Percentiles rank a stretch among this genome's conserved stretches.
Evolutionary conservation across 176 grass and related monocot genomes (phyloP).

Genomic region (Hordeum marinum): DNA sequence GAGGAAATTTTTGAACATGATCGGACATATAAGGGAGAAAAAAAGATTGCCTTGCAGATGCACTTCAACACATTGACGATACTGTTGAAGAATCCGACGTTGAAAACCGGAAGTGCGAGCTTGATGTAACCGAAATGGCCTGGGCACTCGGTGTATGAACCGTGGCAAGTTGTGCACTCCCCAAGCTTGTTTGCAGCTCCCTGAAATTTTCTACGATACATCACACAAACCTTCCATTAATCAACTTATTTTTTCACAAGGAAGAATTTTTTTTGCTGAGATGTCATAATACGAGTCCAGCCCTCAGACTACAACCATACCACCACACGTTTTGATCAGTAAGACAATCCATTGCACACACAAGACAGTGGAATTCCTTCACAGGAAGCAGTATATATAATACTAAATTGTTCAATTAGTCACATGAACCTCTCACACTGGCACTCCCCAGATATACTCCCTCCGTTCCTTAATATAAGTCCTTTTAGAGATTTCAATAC

Average conservation of each 20-base stretch:
- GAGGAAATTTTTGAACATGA: background rate
- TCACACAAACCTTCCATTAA: background rate
- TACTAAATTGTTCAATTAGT: background rate
- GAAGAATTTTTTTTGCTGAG: background rate
- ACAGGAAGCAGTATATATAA: background rate
- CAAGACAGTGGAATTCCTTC: background rate
- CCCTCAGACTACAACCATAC: background rate
- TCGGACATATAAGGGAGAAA: no score
- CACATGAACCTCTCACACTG: no score
- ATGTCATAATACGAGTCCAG: background rate
- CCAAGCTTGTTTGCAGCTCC: slow-evolving; percentile 55
- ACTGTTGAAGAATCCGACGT: slow-evolving; percentile 73
- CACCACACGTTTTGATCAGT: background rate
- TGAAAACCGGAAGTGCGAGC: slow-evolving; percentile 81
- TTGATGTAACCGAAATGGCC: slow-evolving; percentile 96
- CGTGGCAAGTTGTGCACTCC: slow-evolving; percentile 67
- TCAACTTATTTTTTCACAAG: background rate
- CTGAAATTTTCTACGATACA: slow-evolving; percentile 28
- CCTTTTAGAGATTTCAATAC: no score
- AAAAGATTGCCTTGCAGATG: slow-evolving; percentile 89
- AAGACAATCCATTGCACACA: background rate
- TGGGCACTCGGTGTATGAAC: slow-evolving; percentile 65
- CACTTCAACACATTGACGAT: slow-evolving; percentile 84
- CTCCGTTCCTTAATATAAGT: no score
- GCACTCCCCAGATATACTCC: no score